Conservation (phyloP, 169 alveolate species). For the Plasmodium fragile region DNA sequence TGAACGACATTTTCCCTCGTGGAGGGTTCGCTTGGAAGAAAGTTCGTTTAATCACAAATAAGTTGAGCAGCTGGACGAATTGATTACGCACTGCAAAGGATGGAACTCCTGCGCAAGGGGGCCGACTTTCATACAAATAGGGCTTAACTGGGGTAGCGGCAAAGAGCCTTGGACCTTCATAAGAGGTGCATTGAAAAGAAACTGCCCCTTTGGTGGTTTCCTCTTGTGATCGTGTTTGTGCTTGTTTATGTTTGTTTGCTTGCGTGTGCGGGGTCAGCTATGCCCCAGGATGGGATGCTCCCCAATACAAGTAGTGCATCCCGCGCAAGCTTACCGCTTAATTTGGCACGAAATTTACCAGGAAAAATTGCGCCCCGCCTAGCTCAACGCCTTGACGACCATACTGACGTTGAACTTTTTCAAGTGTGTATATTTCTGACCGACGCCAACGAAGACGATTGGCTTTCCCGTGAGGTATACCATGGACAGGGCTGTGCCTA, state of each 20-base stretch:
- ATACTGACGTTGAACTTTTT: constrained; percentile 93
- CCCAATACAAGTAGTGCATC: not conserved
- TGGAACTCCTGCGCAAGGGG: not conserved
- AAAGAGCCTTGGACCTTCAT: not conserved
- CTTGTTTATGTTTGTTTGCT: too few relatives aligned
- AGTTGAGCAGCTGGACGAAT: not conserved
- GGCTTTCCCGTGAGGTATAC: constrained; percentile 99
- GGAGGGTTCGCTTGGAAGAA: not conserved
- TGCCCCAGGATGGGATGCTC: not conserved
- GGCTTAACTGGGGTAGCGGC: not conserved
- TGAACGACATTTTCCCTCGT: not conserved
- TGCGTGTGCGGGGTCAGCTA: too few relatives aligned
- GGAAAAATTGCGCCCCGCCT: not conserved
- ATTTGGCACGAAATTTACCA: not conserved
- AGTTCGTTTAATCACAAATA: not conserved
- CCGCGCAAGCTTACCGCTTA: not conserved
- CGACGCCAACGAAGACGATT: constrained; percentile 99
- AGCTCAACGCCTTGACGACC: constrained; percentile 90
- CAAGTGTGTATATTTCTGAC: constrained; percentile 98
- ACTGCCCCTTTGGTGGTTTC: not conserved
- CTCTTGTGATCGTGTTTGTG: not conserved
- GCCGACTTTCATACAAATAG: not conserved
- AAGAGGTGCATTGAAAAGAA: not conserved
- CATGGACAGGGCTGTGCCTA: constrained; percentile 99
- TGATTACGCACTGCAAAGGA: not conserved